Percentiles rank a stretch among this genome's conserved stretches.
These are phyloP conservation scores for Colletotrichum sp. DNA, from an alignment of 2,329 filamentous ascomycete genomes.

Conservation along the genomic window DNA sequence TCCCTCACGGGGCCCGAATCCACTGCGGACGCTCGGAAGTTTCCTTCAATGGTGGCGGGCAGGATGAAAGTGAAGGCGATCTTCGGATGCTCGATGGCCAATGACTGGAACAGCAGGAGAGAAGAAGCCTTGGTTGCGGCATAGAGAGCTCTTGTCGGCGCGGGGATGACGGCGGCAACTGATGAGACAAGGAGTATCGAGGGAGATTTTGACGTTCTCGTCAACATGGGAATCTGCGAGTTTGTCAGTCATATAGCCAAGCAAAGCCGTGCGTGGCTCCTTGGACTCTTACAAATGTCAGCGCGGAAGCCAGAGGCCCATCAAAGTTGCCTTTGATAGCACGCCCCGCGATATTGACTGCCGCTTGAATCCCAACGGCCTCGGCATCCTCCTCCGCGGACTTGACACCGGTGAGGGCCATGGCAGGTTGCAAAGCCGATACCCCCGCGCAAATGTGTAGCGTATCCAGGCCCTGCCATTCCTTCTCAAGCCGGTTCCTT, in stretches of 20 bases:
- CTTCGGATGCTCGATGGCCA: constrained; percentile 9
- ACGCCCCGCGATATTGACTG: background rate
- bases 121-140: constrained; percentile 10
- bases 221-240: constrained; percentile 9
- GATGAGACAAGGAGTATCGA: constrained; percentile 7
- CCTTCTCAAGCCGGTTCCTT: background rate
- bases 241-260: background rate
- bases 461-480: constrained; percentile 2
- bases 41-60: constrained; percentile 11
- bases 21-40: constrained; percentile 9
- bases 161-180: constrained; percentile 5
- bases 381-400: background rate
- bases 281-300: background rate
- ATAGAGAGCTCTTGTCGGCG: constrained; percentile 6
- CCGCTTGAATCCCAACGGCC: background rate
- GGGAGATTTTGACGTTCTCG: background rate
- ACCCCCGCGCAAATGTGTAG: constrained; percentile 7
- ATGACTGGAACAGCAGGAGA: background rate
- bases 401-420: constrained; percentile 5
- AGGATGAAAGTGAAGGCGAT: constrained; percentile 7
- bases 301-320: background rate
- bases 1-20: constrained; percentile 4
- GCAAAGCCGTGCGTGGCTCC: background rate
- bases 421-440: constrained; percentile 1
- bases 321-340: constrained; percentile 11